These are phyloP conservation scores for Monosporascus sp. DNA, from an alignment of 2,329 filamentous ascomycete genomes.

Conservation along the genomic window DNA sequence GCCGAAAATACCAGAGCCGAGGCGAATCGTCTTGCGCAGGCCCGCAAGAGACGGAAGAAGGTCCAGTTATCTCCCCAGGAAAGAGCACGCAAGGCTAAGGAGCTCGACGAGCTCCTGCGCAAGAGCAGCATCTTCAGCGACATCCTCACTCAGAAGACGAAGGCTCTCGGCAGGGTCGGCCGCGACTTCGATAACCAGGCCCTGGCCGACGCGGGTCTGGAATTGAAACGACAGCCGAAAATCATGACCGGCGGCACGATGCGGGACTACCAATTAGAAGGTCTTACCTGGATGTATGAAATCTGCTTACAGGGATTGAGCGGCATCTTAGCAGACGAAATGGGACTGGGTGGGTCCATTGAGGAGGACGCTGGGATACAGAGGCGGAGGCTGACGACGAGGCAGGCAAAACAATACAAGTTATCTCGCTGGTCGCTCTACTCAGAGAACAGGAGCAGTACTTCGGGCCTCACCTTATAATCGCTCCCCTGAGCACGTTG, in stretches of 20 bases:
- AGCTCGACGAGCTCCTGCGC: slow-evolving; percentile 53
- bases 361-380: too few relatives aligned
- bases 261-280: slow-evolving; percentile 91
- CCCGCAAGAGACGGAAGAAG: slow-evolving; percentile 37
- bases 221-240: slow-evolving; percentile 79
- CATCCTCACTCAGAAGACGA: slow-evolving; percentile 58
- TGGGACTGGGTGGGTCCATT: slow-evolving; percentile 62
- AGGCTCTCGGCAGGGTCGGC: slow-evolving; percentile 56
- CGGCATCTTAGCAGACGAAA: slow-evolving; percentile 88
- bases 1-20: slow-evolving; percentile 43
- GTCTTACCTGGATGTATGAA: slow-evolving; percentile 93
- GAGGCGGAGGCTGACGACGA: slow-evolving; percentile 2
- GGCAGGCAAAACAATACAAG: slow-evolving; percentile 82
- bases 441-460: slow-evolving; percentile 82
- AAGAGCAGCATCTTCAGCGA: slow-evolving; percentile 58
- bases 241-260: slow-evolving; percentile 83
- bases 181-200: slow-evolving; percentile 54
- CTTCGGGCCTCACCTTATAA: slow-evolving; percentile 80
- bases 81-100: slow-evolving; percentile 51
- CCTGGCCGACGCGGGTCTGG: slow-evolving; percentile 60
- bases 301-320: slow-evolving; percentile 74
- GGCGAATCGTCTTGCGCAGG: slow-evolving; percentile 33
- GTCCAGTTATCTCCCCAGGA: slow-evolving; percentile 45
- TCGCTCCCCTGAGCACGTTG: slow-evolving; percentile 84
- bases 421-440: slow-evolving; percentile 80